These are phyloP conservation scores for Eimeria nieschulzi DNA, from an alignment of 169 alveolate genomes.

Conservation along the genomic window DNA sequence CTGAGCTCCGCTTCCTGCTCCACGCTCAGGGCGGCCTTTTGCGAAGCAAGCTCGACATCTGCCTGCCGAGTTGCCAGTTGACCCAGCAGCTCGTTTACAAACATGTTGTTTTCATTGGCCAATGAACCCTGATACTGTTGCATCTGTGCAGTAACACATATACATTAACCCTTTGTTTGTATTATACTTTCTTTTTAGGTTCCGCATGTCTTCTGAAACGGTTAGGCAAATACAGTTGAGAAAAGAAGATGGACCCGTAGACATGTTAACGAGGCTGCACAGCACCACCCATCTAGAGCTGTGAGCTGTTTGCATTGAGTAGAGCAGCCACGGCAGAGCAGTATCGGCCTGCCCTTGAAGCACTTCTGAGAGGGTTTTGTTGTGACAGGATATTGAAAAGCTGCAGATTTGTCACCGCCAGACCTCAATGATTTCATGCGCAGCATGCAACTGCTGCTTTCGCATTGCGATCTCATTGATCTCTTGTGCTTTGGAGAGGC, in stretches of 20 bases:
- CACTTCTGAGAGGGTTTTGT: too few species aligned
- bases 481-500: constrained; percentile 54
- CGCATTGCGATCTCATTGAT: background rate
- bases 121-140: constrained; percentile 49
- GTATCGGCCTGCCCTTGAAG: too few species aligned
- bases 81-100: constrained; percentile 36
- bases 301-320: too few species aligned
- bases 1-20: constrained; percentile 25
- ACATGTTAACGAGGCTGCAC: too few species aligned
- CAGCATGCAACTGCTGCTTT: constrained; percentile 53
- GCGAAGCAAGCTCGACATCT: background rate
- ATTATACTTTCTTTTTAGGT: too few species aligned
- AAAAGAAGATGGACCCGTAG: too few species aligned
- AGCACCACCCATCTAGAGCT: too few species aligned
- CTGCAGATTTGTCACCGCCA: background rate
- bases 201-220: too few species aligned
- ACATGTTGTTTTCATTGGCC: constrained; percentile 28
- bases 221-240: too few species aligned
- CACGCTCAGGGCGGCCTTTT: background rate
- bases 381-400: background rate
- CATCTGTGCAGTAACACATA: background rate
- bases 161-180: background rate
- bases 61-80: constrained; percentile 45
- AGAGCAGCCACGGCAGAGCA: too few species aligned
- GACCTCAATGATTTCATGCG: constrained; percentile 58